Percentiles rank a stretch among this genome's conserved stretches.
Evolutionary conservation across 768 basidiomycete genomes (phyloP).

Genomic region (Hygrocybe coccinea): DNA sequence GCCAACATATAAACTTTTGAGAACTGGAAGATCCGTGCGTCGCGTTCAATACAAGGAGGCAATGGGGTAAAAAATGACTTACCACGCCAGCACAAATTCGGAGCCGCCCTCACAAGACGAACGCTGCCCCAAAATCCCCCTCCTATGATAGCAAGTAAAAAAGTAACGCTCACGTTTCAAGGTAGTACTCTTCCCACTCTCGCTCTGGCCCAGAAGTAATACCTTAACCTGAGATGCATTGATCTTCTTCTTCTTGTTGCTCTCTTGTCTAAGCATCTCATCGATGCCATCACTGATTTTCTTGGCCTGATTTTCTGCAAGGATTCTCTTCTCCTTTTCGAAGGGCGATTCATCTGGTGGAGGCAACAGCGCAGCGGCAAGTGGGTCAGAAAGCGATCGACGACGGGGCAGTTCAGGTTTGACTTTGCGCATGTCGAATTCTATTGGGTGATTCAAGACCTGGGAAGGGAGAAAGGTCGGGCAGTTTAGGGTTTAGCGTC

Average conservation of each 20-base stretch:
- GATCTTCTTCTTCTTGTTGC: constrained; percentile 52
- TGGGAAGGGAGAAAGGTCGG: neutral
- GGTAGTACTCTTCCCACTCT: constrained; percentile 86
- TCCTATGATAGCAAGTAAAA: neutral
- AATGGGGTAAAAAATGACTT: too few species aligned
- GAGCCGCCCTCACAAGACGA: neutral
- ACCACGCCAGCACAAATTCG: neutral
- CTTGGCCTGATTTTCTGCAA: constrained; percentile 66
- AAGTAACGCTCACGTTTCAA: constrained; percentile 68
- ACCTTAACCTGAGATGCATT: constrained; percentile 63
- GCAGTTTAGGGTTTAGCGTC: neutral
- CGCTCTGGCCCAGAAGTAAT: constrained; percentile 80
- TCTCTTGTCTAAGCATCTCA: constrained; percentile 66
- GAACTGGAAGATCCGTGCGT: neutral
- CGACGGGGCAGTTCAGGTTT: constrained; percentile 24
- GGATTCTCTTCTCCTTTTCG: constrained; percentile 60
- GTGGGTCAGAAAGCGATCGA: constrained; percentile 59
- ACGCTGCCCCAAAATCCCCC: neutral
- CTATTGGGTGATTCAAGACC: neutral
- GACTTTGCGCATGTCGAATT: neutral
- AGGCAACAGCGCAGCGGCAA: constrained; percentile 61
- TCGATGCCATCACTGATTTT: constrained; percentile 74
- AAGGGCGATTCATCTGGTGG: constrained; percentile 67
- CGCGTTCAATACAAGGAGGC: neutral
- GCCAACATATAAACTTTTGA: too few species aligned